These are phyloP conservation scores for Vigna unguiculata DNA, from an alignment of 306 rosid species.

Conservation along the genomic window DNA sequence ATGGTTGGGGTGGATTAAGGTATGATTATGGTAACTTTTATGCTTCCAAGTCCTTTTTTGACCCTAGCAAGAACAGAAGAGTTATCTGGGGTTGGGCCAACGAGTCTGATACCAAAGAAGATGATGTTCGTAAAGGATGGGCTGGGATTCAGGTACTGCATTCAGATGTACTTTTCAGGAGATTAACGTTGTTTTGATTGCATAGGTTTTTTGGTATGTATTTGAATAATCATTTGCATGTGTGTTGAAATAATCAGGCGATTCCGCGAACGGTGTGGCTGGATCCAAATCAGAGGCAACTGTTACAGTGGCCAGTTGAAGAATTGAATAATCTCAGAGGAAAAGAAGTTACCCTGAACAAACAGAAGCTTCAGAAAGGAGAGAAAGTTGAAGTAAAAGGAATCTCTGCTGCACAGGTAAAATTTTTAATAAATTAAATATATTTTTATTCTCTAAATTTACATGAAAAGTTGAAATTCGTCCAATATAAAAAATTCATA, in stretches of 20 bases:
- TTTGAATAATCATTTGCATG: not conserved
- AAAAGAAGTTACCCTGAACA: slow-evolving; percentile 45
- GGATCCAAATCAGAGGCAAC: slow-evolving; percentile 59
- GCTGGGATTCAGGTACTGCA: slow-evolving; percentile 78
- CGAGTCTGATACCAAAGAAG: slow-evolving; percentile 57
- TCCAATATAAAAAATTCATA: too few relatives aligned
- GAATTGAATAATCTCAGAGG: slow-evolving; percentile 68
- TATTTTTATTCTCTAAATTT: too few relatives aligned
- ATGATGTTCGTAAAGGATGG: slow-evolving; percentile 80
- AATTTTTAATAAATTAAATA: too few relatives aligned
- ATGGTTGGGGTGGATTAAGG: slow-evolving; percentile 80
- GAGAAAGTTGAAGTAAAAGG: slow-evolving; percentile 56
- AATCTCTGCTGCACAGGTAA: slow-evolving; percentile 76
- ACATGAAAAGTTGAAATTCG: too few relatives aligned
- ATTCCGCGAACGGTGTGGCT: slow-evolving; percentile 84
- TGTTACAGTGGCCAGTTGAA: slow-evolving; percentile 69
- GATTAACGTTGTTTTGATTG: too few relatives aligned
- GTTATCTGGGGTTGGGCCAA: slow-evolving; percentile 96
- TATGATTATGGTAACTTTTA: slow-evolving; percentile 93
- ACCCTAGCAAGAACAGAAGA: slow-evolving; percentile 61
- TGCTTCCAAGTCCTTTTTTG: slow-evolving; percentile 90
- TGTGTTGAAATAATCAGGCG: slow-evolving; percentile 49
- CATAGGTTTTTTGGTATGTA: not conserved
- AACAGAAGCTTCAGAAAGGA: slow-evolving; percentile 54
- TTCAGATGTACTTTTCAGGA: too few relatives aligned